Base-by-base conservation (phyloP, 106 monocot species). In the Acorus calamus region DNA sequence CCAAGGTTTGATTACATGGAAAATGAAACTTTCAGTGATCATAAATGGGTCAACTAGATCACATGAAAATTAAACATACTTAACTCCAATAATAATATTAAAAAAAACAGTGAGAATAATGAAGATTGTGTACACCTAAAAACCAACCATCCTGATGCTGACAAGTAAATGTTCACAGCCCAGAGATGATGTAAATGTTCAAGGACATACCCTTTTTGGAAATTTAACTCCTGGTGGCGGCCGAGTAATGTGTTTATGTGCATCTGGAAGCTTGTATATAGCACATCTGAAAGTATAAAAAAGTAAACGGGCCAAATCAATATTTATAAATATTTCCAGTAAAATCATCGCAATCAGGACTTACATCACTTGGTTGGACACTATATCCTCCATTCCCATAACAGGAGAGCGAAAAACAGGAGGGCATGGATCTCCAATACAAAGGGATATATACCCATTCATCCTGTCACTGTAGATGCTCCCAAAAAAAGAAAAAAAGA, bases 311-410 rank as follows among this genome's bases (percentile, higher is more conserved):
- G 28, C 28, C 55, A 14, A 72, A 62, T 68, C 48, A 42, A 61
- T 11, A 62, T 5, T 54, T 9, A 44, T 54, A 45, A 43, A 60
- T 58, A 59, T 42, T 52, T 46, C 28, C 1, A 28, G 28, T 28
- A 28, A 28, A 28, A 28, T 28, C 28, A 28, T 28, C 28, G 28
- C 5, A n/a, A 54, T 44, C 51, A 49, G 3, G 2, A 8, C 88
- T 78, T 83, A 92, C 98, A 98, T 81, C 78, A 98, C 91, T 88
- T 83, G 87, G 77, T 98, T 98, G 65, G 91, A 85, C 77, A 84
- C 81, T 66, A 98, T 88, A 76, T 85, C 92, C 71, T 88, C 84
- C 85, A 98, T 59, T 60, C 83, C 98, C 46, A 77, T 46, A 45
- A 98, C 78, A 68, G 98, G 98, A 73, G 88, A 91, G 57, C 88